Base-by-base conservation (phyloP, 2,329 filamentous ascomycete genomes). In the Coniosporium tulheliwenetii region DNA sequence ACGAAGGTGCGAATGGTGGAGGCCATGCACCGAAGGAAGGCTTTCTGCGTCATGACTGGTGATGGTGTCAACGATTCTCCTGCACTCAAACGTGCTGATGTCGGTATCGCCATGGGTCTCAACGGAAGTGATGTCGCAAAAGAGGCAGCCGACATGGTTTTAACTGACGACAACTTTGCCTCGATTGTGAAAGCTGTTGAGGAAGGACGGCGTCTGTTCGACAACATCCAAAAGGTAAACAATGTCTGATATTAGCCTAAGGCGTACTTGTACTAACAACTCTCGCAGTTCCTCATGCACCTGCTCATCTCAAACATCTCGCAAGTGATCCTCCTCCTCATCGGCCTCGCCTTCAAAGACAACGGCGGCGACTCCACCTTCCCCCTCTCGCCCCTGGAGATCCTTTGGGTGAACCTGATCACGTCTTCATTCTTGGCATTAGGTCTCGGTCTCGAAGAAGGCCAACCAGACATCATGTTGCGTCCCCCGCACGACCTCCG, bases 151-250 rank as follows among this genome's bases (percentile, higher is more conserved):
- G 73, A 78, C 47, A 75, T 77, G 69, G 71, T 77, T 0, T 52
- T 80, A 48, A 57, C 78, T 5, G 19, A 26, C 19, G 81, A 85
- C 40, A 77, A 74, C 0, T 86, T 87, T 52, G 70, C 74, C 0
- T 79, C 77, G 1, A 73, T 87, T 30, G 74, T 85, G 5, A 72
- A 81, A 52, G 82, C 81, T 1, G 74, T 86, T 2, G 67, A 76
- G 47, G 84, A 80, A 44, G 81, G 81, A 0, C 71, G 81, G 10
- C 36, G 47, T 14, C 45, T 48, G 19, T 48, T 48, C 41, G 42
- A 48, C 29, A 48, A 48, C 37, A 33, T 46, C 12, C 41, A 47
- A 33, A 47, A 48, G 30, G 54, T 61, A 5, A 63, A 7, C 19
- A 26, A 26, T 26, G 7, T 3, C 19, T 7, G 19, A 26, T 7